phyloP scores from a whole-genome alignment of 1,284 basidiomycete species.

The Erythrobasidium hasegawianum region DNA sequence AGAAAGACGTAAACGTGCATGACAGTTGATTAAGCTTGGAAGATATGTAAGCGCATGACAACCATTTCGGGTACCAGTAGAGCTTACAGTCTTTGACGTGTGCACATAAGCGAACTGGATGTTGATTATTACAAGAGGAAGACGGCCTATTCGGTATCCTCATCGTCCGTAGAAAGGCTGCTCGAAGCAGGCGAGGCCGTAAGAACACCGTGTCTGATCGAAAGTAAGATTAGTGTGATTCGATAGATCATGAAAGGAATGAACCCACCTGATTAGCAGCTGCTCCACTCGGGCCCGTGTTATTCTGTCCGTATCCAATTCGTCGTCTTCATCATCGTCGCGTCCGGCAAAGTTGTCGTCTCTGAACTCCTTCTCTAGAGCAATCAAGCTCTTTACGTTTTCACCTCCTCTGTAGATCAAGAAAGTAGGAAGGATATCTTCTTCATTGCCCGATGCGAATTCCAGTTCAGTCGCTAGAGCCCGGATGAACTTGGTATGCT shows the following conservation, averaged over 20 bases:
- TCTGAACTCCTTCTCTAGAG: slow-evolving; percentile 77
- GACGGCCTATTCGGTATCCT: slow-evolving; percentile 11
- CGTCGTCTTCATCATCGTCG: slow-evolving; percentile 28
- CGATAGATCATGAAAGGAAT: neutral
- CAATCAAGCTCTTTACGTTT: slow-evolving; percentile 73
- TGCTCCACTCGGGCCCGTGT: slow-evolving; percentile 27
- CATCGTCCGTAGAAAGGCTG: slow-evolving; percentile 5
- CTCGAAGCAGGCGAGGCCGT: slow-evolving; percentile 2
- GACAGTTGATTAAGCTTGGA: too few species aligned
- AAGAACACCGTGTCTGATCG: slow-evolving; percentile 14
- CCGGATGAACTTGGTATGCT: slow-evolving; percentile 72
- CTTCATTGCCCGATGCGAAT: slow-evolving; percentile 60
- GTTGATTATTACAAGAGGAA: neutral
- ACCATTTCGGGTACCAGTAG: too few species aligned
- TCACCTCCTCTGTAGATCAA: slow-evolving; percentile 75
- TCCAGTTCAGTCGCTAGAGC: slow-evolving; percentile 69
- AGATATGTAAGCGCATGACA: too few species aligned
- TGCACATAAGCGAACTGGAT: too few species aligned
- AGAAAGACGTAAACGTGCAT: too few species aligned
- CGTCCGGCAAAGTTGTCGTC: slow-evolving; percentile 61
- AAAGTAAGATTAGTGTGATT: neutral
- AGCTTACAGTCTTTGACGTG: too few species aligned
- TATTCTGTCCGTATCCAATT: slow-evolving; percentile 12
- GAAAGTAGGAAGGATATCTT: slow-evolving; percentile 75
- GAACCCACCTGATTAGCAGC: slow-evolving; percentile 17